phyloP scores from a whole-genome alignment of 805 yeast species.

The Brettanomyces custersianus region DNA sequence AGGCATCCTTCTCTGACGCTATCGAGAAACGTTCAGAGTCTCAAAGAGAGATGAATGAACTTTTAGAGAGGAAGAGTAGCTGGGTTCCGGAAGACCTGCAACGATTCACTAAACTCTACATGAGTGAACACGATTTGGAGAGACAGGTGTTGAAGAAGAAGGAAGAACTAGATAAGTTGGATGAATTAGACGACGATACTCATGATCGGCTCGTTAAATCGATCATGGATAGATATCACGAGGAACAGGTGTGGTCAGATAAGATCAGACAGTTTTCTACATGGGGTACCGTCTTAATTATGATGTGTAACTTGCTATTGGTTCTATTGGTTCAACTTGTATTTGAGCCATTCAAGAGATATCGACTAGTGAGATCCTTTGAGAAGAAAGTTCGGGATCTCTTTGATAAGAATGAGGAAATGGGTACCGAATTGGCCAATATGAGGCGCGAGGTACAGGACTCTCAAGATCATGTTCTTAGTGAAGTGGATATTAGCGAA shows the following conservation, averaged over 20 bases:
- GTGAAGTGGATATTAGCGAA: neutral
- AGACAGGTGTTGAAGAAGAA: constrained; percentile 46
- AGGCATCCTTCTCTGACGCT: constrained; percentile 47
- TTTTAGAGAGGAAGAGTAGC: constrained; percentile 71
- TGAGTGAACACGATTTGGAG: constrained; percentile 71
- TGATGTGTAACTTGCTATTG: constrained; percentile 76
- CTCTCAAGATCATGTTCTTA: neutral
- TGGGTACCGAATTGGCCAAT: constrained; percentile 9
- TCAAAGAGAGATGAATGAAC: constrained; percentile 80
- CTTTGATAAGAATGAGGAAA: constrained; percentile 27
- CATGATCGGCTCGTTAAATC: constrained; percentile 64
- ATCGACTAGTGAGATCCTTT: constrained; percentile 70
- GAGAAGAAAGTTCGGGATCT: constrained; percentile 65
- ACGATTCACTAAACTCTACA: constrained; percentile 70
- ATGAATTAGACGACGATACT: constrained; percentile 54
- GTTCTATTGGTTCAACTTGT: constrained; percentile 77
- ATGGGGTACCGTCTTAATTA: constrained; percentile 89
- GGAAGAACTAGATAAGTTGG: constrained; percentile 40
- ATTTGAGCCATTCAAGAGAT: constrained; percentile 92
- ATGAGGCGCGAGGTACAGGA: too few relatives aligned
- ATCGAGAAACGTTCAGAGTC: constrained; percentile 55
- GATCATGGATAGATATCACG: constrained; percentile 84
- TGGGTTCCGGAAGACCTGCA: constrained; percentile 82
- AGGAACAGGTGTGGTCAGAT: constrained; percentile 97
- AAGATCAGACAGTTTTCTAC: constrained; percentile 89